phyloP scores from a whole-genome alignment of 2,329 filamentous ascomycete species.

The Colletotrichum magnum region DNA sequence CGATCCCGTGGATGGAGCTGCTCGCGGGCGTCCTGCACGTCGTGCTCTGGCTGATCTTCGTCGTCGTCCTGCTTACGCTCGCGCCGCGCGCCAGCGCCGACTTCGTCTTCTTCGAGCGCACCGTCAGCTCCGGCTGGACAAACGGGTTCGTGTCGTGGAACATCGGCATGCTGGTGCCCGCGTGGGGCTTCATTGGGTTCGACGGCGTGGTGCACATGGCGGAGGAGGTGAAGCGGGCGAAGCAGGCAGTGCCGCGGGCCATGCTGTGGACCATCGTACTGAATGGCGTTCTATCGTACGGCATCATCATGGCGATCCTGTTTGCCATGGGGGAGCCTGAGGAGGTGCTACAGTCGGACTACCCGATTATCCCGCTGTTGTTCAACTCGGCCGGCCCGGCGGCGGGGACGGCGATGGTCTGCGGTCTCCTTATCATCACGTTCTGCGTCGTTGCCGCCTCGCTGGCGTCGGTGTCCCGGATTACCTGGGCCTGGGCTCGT shows the following conservation, averaged over 20 bases:
- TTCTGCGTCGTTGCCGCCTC: conserved; percentile 51
- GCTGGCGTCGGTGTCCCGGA: conserved; percentile 47
- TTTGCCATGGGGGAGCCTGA: conserved; percentile 37
- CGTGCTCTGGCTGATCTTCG: conserved; percentile 34
- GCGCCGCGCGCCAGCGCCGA: conserved; percentile 34
- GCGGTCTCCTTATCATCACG: conserved; percentile 36
- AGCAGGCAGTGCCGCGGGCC: conserved; percentile 35
- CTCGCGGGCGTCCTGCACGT: conserved; percentile 35
- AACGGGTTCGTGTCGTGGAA: conserved; percentile 40
- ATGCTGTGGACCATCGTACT: conserved; percentile 43
- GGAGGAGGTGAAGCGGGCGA: conserved; percentile 40
- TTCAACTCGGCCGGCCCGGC: conserved; percentile 30
- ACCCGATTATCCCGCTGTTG: conserved; percentile 34
- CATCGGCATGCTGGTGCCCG: conserved; percentile 39
- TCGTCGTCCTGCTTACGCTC: conserved; percentile 30
- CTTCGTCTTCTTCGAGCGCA: conserved; percentile 37
- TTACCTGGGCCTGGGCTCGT: conserved; percentile 35
- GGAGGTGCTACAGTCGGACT: conserved; percentile 30
- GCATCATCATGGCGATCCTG: conserved; percentile 34
- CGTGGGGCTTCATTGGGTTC: conserved; percentile 38
- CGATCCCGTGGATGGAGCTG: conserved; percentile 39
- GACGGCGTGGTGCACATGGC: conserved; percentile 42
- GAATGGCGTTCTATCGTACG: conserved; percentile 54
- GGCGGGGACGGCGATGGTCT: conserved; percentile 36
- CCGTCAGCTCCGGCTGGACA: conserved; percentile 36